Base-by-base conservation (phyloP, 1,284 basidiomycete genomes). In the Termitomyces sp. region DNA sequence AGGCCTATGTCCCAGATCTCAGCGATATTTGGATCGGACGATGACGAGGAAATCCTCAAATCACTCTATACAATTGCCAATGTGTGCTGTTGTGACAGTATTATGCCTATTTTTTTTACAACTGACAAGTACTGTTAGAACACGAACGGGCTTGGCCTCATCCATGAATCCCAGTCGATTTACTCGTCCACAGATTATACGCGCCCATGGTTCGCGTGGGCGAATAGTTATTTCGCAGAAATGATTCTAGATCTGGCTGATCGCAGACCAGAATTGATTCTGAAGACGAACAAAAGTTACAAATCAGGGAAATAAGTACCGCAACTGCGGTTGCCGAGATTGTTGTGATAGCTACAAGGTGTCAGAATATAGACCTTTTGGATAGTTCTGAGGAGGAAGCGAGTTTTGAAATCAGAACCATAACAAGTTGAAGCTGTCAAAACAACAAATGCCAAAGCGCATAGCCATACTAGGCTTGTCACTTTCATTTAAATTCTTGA, bases 131-230 rank as follows among this genome's bases (percentile, higher is more conserved):
- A 52, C 33, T 50, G 59, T 62, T 61, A 85, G 87, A 87, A 86
- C 65, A 87, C 88, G 1, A 75, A 78, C 31, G 81, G 85, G 2
- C 74, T 90, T n/a, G 88, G 88, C 12, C 70, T 91, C 41, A 87
- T 90, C 48, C 88, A 91, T 63, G 88, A 91, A 66, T 86, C 83
- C 1, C 77, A 82, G 63, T 78, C 78, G 19, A 85, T 90, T 55
- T 84, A 86, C 67, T 67, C 83, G 44, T 62, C 66, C 13, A 69
- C 68, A 1, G 75, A 78, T 36, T 90, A 85, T 63, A 89, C 87
- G n/a, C 76, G 88, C 15, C 77, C 82, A 13, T 90, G 88, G 88
- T 90, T 90, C 68, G 88, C 88, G 13, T 90, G 88, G 88, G 87
- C 83, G 12, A 89, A 89, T 65, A 86, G 84, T 65, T 90, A 86